Percentiles rank a stretch among this genome's conserved stretches.
These are phyloP conservation scores for Aegilops longissima DNA, from an alignment of 176 grass and related monocot species.

Conservation along the genomic window DNA sequence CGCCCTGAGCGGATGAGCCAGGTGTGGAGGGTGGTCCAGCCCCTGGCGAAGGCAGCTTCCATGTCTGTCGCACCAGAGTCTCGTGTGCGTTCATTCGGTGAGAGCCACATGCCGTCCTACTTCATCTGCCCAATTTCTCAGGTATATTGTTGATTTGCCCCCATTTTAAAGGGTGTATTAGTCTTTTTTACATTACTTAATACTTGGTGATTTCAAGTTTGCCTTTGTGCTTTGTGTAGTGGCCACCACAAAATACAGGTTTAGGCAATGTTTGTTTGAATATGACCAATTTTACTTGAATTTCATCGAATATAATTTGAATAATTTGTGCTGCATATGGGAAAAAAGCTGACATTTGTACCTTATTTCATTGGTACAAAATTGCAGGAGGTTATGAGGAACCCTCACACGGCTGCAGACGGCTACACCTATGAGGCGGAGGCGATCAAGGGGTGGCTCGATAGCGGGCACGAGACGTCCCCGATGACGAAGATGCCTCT, in stretches of 20 bases:
- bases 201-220: background rate
- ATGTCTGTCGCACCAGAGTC: background rate
- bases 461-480: conserved; percentile 52
- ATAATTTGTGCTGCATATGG: too few species aligned
- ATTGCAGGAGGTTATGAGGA: conserved; percentile 75
- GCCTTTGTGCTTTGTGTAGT: too few species aligned
- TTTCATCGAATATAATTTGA: background rate
- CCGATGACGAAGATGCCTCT: conserved; percentile 76
- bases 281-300: background rate
- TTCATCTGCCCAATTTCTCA: conserved; percentile 82
- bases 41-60: conserved; percentile 45
- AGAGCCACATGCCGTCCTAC: conserved; percentile 44
- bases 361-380: conserved; percentile 4
- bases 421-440: conserved; percentile 77
- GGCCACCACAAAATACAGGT: too few species aligned
- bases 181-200: background rate
- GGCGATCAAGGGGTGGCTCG: conserved; percentile 70
- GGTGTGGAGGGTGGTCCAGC: conserved; percentile 66
- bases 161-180: too few species aligned
- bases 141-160: conserved; percentile 26
- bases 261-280: too few species aligned
- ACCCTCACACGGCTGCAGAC: conserved; percentile 72
- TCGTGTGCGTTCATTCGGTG: background rate
- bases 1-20: conserved; percentile 59
- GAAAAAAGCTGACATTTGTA: too few species aligned